Evolutionary conservation across 106 monocot genomes (phyloP), one percentile per base, ranked within the genome.

Genomic region (Xerophyta viscosa): DNA sequence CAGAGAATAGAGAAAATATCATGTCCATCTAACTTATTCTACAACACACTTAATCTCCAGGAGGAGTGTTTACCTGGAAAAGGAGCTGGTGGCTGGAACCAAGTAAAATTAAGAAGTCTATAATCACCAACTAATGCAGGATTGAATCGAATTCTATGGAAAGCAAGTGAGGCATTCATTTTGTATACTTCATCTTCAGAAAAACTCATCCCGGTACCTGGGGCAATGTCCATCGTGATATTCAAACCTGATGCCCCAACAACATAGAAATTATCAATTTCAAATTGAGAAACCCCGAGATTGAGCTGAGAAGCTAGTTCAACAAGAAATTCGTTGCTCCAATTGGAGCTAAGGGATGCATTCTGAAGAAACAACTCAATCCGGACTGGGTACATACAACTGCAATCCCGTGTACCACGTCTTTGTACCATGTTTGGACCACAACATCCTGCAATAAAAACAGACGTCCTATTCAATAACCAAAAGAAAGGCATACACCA

Each of bases 221-320:
- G 96, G 47, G 78, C 75, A 48, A 96, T 78, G 46, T 84, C 69
- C 96, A 96, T 82, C 3, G 88, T 76, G 46, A 96, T 88, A 54
- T 96, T 96, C 28, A 96, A 71, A 50, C 88, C 96, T 27, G 79
- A 75, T 18, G 74, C 72, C 18, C 96, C 96, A 58, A 96, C 88
- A 31, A 96, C 85, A 66, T 96, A 96, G 51, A 96, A 96, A 52
- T 89, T 89, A 39, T 73, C 71, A 46, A 89, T 96, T 78, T 82
- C 88, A 54, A 96, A 82, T 47, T 96, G 88, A 59, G 60, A 66
- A 37, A 82, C 81, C 27, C 33, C 74, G 25, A 96, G 49, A 24
- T 60, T 54, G 30, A 96, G 88, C 59, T 96, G 88, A 53, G 70
- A 81, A 62, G 94, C 71, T 29, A 96, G 66, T 57, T 78, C 84